Percentiles rank a stretch among this genome's conserved stretches.
phyloP scores from a whole-genome alignment of 164 flowering plant species.

The Nelumbo lutea region DNA sequence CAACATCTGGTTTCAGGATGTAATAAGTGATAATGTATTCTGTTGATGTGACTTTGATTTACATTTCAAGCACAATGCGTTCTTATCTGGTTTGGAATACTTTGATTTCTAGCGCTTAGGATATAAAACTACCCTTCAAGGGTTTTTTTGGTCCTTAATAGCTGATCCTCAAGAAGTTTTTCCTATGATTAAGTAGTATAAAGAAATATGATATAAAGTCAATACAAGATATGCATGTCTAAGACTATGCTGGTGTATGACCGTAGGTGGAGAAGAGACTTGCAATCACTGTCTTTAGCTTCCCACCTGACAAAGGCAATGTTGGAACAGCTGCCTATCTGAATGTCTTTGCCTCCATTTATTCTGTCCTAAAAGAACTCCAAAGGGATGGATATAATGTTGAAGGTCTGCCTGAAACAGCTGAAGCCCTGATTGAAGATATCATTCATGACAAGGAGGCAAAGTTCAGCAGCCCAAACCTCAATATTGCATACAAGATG shows the following conservation, averaged over 20 bases:
- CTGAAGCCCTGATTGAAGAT: conserved; percentile 82
- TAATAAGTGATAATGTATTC: too few species aligned
- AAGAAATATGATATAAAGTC: background rate
- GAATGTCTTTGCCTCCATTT: conserved; percentile 90
- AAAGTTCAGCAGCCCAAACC: conserved; percentile 96
- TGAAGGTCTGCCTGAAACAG: conserved; percentile 84
- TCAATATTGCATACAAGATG: conserved; percentile 95
- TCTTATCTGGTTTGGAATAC: too few species aligned
- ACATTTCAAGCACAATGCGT: too few species aligned
- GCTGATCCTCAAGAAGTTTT: background rate
- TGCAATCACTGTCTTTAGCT: conserved; percentile 97
- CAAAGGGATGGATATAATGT: conserved; percentile 76
- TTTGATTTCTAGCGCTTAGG: background rate
- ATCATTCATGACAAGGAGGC: conserved; percentile 96
- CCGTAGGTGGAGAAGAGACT: conserved; percentile 88
- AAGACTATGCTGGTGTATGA: background rate
- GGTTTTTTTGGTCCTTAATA: too few species aligned
- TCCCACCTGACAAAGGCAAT: conserved; percentile 99
- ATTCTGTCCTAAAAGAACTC: conserved; percentile 82
- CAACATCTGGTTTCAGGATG: too few species aligned
- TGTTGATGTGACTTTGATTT: too few species aligned
- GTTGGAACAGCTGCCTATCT: conserved; percentile 99
- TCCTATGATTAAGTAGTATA: background rate
- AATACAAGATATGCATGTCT: background rate
- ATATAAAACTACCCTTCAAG: background rate